Evolutionary conservation across 2,329 filamentous ascomycete genomes (phyloP), one percentile per base, ranked within the genome.

Genomic region (Trichophyton simii): DNA sequence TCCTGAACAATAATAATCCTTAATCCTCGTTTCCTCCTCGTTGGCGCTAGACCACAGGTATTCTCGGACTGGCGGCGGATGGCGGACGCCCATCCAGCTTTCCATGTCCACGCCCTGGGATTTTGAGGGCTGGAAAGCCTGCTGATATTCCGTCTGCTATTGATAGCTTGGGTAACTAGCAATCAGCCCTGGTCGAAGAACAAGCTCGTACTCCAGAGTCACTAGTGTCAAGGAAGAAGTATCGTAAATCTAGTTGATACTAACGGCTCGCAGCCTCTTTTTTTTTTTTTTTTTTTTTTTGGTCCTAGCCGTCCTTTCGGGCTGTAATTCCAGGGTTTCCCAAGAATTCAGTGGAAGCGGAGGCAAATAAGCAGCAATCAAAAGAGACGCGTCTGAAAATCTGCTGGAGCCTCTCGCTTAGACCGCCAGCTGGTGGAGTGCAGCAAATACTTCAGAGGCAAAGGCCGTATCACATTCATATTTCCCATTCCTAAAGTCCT

Each of bases 341-440:
- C 28, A 25, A 55, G 28, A 55, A 34, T 55, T 22, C 25, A 55
- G 50, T 55, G 7, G 50, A 28, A 55, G 50, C 50, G 50, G 50
- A 55, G 50, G 50, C 50, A 28, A 55, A 55, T 55, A 55, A 55
- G 34, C 50, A n/a, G 50, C 50, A 38, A 34, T 55, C 28, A 18
- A 36, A 55, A 55, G 50, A 55, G 50, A 55, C 50, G 50, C 50
- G 7, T 55, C 50, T 55, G 50, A 55, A 55, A 55, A 55, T 36
- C 31, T 20, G 50, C n/a, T 55, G 50, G 50, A 55, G 50, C 20
- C 25, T 55, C 50, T 55, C 50, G 50, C 50, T 55, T 34, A 55
- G 50, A n/a, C 50, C 31, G 25, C 28, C 34, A 25, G 25, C 28
- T 20, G 50, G 50, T 55, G 50, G 50, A 55, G 13, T 55, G 50